A percentile compares a stretch with the other conserved stretches of the same genome.
phyloP scores from a whole-genome alignment of 1,284 basidiomycete genomes.

The Ustilago bromivora region DNA sequence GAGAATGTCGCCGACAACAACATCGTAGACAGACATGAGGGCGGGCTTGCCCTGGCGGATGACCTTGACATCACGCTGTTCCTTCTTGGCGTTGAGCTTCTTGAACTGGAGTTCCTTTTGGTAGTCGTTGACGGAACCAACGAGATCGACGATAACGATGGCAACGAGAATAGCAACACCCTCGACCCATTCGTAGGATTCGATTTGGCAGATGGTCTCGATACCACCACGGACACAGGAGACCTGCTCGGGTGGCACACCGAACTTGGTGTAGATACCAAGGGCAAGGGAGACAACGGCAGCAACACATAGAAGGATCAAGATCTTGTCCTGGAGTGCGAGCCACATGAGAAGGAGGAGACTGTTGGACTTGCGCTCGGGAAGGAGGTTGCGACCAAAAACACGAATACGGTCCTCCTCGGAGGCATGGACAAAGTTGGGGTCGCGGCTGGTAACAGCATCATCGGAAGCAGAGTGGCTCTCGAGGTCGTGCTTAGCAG shows the following conservation, averaged over 20 bases:
- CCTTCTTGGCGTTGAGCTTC: slow-evolving; percentile 91
- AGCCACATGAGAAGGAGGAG: slow-evolving; percentile 90
- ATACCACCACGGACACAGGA: slow-evolving; percentile 70
- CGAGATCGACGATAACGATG: slow-evolving; percentile 74
- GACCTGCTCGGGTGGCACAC: slow-evolving; percentile 75
- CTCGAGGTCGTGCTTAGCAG: slow-evolving; percentile 33
- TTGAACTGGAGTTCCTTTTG: slow-evolving; percentile 98
- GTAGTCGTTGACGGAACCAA: slow-evolving; percentile 91
- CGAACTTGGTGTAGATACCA: slow-evolving; percentile 89
- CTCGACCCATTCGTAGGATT: slow-evolving; percentile 88
- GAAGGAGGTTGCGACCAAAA: slow-evolving; percentile 87
- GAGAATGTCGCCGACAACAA: slow-evolving; percentile 93
- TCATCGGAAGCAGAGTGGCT: slow-evolving; percentile 15
- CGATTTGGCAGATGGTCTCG: slow-evolving; percentile 41
- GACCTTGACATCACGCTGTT: slow-evolving; percentile 91
- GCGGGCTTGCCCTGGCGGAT: slow-evolving; percentile 87
- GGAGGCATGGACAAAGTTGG: slow-evolving; percentile 50
- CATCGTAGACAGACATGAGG: slow-evolving; percentile 81
- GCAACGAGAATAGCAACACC: slow-evolving; percentile 96
- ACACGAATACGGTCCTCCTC: slow-evolving; percentile 70
- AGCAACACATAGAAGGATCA: slow-evolving; percentile 88
- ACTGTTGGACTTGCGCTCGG: slow-evolving; percentile 81
- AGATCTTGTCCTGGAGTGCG: slow-evolving; percentile 93
- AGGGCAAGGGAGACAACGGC: slow-evolving; percentile 93
- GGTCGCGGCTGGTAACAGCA: slow-evolving; percentile 11